A percentile compares a stretch with the other conserved stretches of the same genome.
Conservation (phyloP, 1,139 yeast genomes). For the Geotrichum phurueaensis region DNA sequence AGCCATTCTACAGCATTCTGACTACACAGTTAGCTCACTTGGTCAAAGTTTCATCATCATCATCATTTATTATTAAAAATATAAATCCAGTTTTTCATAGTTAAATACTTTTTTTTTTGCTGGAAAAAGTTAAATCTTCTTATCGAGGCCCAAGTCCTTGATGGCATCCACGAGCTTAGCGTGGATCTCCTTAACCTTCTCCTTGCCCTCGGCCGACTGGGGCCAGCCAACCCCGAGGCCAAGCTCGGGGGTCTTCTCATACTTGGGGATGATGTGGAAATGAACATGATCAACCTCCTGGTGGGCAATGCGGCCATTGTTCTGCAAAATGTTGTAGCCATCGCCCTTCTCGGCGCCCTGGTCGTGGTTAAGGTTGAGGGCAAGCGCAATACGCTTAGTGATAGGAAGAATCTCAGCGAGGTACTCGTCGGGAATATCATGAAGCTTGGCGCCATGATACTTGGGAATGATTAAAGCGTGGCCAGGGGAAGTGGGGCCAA, state of each 20-base stretch:
- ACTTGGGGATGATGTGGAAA: constrained; percentile 91
- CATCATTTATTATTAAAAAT: background rate
- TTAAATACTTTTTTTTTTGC: background rate
- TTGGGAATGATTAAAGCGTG: constrained; percentile 88
- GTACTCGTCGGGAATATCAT: constrained; percentile 86
- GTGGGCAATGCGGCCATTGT: constrained; percentile 90
- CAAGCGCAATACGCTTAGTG: constrained; percentile 75
- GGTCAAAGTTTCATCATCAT: background rate
- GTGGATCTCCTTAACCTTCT: constrained; percentile 63
- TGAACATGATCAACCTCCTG: constrained; percentile 94
- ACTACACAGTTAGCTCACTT: too few relatives aligned
- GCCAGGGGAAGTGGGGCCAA: constrained; percentile 84
- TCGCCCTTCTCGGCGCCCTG: constrained; percentile 54
- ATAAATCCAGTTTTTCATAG: background rate
- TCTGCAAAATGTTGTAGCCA: constrained; percentile 86
- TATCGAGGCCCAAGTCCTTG: constrained; percentile 10
- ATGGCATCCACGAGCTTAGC: constrained; percentile 44
- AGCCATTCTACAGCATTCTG: background rate
- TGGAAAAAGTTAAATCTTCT: constrained; percentile 2
- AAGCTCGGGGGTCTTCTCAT: constrained; percentile 45
- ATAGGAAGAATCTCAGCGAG: constrained; percentile 79
- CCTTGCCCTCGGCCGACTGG: constrained; percentile 54
- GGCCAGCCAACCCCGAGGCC: constrained; percentile 94
- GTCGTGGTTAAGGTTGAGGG: constrained; percentile 52
- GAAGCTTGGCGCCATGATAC: constrained; percentile 85